Base-by-base conservation (phyloP, 2,329 filamentous ascomycete species). In the Phialophora verrucosa region DNA sequence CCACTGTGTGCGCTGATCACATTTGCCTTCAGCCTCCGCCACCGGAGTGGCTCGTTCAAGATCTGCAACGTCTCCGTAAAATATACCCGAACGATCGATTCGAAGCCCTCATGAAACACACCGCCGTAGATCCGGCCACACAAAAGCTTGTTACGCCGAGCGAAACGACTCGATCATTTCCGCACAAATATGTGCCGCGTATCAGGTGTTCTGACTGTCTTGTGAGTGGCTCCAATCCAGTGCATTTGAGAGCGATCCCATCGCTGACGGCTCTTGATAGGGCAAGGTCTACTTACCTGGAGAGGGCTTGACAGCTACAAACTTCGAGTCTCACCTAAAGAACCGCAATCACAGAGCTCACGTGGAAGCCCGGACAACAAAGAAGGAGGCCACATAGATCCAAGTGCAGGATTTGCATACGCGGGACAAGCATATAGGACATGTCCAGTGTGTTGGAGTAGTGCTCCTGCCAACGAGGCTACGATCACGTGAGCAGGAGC, bases 201-300 rank as follows among this genome's bases (percentile, higher is more conserved):
- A 97, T 99, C 70, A 86, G 92, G 65, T 99, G 95, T 77, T 87
- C 90, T 55, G 95, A 99, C 77, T 98, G 95, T 76, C 92, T 92
- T 0, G 92, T 92, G 53, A 55, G 53, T 55, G 50, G 23, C 50
- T 29, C 12, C 5, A 47, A 25, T 42, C 49, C 47, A 6, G 8
- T 35, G 20, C 27, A 14, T 25, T 27, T 53, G 10, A 20, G 12
- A 17, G 8, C 11, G 20, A 20, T 17, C 31, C 35, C 23, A 5
- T 23, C 49, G 29, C 59, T 61, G 47, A 61, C 35, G 5, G 12
- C 31, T n/a, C 29, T 27, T n/a, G 10, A 53, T 31, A 61, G 59
- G 59, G 59, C 59, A 61, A 61, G 60, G 83, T 97, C 11, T 99
- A 99, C 78, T 97, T 93, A 0, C 92, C 93, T 0, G 91, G 93